Evolutionary conservation across 2,329 filamentous ascomycete species (phyloP), one percentile per base, ranked within the genome.

Genomic region (Bipolaris victoriae): DNA sequence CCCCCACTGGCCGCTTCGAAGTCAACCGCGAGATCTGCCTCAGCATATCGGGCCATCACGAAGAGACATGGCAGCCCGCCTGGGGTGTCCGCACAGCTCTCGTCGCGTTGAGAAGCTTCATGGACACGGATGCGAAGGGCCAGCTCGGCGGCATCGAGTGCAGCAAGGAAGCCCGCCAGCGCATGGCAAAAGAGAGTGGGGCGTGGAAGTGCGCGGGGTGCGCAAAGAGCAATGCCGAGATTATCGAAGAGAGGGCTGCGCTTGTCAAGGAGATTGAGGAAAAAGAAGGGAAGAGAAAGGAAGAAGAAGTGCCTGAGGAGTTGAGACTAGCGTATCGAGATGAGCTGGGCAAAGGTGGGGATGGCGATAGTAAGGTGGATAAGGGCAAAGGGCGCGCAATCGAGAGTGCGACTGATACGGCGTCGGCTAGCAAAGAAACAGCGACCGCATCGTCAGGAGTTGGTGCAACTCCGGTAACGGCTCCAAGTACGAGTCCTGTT

Each of bases 1-100:
- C 95, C 0, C 92, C 95, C 0, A 91, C 88, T 24, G 95, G 94
- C 51, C 87, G 95, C 60, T 99, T 99, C 78, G 95, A 98, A 77
- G 89, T 92, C 53, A 99, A 99, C 75, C 88, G 95, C 64, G 94
- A 98, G 81, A 98, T 99, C 67, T 99, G 95, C 74, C 86, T 99
- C 15, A 91, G 87, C 69, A 99, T 98, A 70, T 91, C 87, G 50
- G 94, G 93, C 2, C 94, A 97, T 77, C 95, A 99, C 78, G 95
- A 98, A 76, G 95, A 98, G 80, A 96, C 91, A 15, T 99, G 95
- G 95, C 94, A 97, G 83, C 95, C 95, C 0, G 95, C 95, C 0
- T 99, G 95, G 95, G 95, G 95, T 0, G 89, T 99, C 9, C 85
- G 95, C 58, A 98, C 95, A 3, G 94, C 95, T 15, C 80, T 99